A percentile compares a stretch with the other conserved stretches of the same genome.
Evolutionary conservation across 2,329 filamentous ascomycete genomes (phyloP).

Genomic region (Pestalotiopsis sp.): DNA sequence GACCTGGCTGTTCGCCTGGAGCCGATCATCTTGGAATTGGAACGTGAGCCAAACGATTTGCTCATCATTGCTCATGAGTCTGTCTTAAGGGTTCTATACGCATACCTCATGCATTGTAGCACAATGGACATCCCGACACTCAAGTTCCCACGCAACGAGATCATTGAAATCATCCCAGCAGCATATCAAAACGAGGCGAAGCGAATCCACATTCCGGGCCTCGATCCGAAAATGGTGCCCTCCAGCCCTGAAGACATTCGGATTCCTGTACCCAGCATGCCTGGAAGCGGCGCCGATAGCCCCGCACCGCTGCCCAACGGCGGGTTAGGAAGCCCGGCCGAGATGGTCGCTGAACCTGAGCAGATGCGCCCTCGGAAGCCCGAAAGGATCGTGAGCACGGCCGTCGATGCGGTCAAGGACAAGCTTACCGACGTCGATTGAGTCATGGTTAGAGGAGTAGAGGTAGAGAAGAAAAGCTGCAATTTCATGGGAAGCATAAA

Average conservation of each 20-base stretch:
- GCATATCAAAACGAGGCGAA: slow-evolving; percentile 97
- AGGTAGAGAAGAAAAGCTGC: not conserved
- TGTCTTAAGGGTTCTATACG: slow-evolving; percentile 94
- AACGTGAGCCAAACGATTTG: slow-evolving; percentile 96
- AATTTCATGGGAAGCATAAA: not conserved
- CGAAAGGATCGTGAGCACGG: slow-evolving; percentile 30
- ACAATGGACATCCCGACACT: slow-evolving; percentile 91
- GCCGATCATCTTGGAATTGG: slow-evolving; percentile 95
- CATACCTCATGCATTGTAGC: slow-evolving; percentile 98
- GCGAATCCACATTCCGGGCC: slow-evolving; percentile 79
- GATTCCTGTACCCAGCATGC: slow-evolving; percentile 65
- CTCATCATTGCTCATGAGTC: slow-evolving; percentile 98
- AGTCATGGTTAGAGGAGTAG: not conserved
- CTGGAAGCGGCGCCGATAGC: slow-evolving; percentile 38
- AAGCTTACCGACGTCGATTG: slow-evolving; percentile 34
- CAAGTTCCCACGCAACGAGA: slow-evolving; percentile 93
- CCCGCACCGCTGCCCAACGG: slow-evolving; percentile 46
- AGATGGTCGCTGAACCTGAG: slow-evolving; percentile 34
- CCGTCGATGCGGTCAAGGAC: slow-evolving; percentile 31
- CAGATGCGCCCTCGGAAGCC: slow-evolving; percentile 19
- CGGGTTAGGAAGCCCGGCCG: slow-evolving; percentile 48
- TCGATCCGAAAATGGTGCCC: slow-evolving; percentile 69
- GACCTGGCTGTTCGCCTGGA: slow-evolving; percentile 97
- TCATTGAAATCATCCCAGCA: slow-evolving; percentile 97
- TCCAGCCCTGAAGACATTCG: slow-evolving; percentile 79